Base-by-base conservation (phyloP, 768 basidiomycete genomes). In the Dacryopinax spathularia region DNA sequence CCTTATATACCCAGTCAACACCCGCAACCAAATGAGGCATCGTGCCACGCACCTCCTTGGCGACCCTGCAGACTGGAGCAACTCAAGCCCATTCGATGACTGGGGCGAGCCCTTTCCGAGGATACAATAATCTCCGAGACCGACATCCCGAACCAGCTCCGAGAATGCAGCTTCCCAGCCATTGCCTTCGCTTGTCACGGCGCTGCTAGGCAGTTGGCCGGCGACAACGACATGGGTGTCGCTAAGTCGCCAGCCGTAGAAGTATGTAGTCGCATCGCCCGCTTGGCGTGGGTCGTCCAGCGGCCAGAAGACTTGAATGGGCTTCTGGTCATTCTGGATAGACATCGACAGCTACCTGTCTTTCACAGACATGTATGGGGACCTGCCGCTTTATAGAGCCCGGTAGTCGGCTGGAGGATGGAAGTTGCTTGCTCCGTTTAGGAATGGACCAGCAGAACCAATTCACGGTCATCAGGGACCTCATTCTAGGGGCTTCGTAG, bases 221-320 rank as follows among this genome's bases (percentile, higher is more conserved):
- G 6, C 48, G 31, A 56, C 48, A 18, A 56, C 48, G 31, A 15
- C 25, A 29, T 56, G 48, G 15, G 48, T 56, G 25, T 56, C 48
- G 48, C 48, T 56, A 31, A 22, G 31, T 56, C 48, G 48, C 48
- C 48, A 56, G 10, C 48, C 48, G 48, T 56, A 56, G 25, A 56
- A 31, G 48, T 10, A 31, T 6, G 22, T 27, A 29, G 5, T 9
- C 18, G 10, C 9, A 10, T 6, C 25, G 5, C 48, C 31, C 4
- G 39, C 18, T 31, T 3, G 18, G 48, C 25, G 31, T 3, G 25
- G 13, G 25, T 27, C 5, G 13, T 56, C 48, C 48, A 56, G 25
- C 7, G 48, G 48, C 48, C 48, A 56, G 48, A 56, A 56, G 48
- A 56, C 25, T 29, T 56, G 48, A 27, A 13, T 3, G 25, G 20